phyloP scores from a whole-genome alignment of 208 protist species.

The Trichomonas tenax region DNA sequence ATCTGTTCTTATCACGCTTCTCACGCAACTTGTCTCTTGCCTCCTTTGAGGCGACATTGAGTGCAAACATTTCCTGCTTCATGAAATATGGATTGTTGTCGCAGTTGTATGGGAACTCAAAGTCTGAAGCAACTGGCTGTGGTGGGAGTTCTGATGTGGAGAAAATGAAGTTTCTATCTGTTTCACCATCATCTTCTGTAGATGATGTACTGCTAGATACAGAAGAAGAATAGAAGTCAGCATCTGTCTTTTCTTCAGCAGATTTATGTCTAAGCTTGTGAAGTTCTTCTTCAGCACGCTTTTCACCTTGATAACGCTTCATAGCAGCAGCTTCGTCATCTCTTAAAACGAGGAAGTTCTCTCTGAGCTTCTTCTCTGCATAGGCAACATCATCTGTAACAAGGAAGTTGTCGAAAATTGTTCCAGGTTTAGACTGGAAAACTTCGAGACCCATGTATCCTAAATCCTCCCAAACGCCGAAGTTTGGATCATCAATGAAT shows the following conservation, averaged over 20 bases:
- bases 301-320: neutral
- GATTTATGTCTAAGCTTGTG: neutral
- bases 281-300: neutral
- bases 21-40: neutral
- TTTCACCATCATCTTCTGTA: neutral
- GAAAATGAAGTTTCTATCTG: neutral
- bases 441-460: conserved; percentile 37
- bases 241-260: neutral
- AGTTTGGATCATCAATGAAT: conserved; percentile 33
- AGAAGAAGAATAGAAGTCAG: neutral
- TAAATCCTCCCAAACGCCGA: neutral
- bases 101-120: neutral
- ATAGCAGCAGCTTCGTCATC: neutral
- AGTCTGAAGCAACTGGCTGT: neutral
- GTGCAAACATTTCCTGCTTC: too few relatives aligned
- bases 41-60: neutral
- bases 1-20: neutral
- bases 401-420: conserved; percentile 47
- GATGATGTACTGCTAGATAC: neutral
- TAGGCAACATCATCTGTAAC: conserved; percentile 35
- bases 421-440: conserved; percentile 42
- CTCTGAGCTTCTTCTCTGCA: neutral
- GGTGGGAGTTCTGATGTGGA: neutral
- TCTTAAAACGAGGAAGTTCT: neutral
- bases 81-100: neutral